Evolutionary conservation across 768 basidiomycete genomes (phyloP), one percentile per base, ranked within the genome.

Genomic region (Russula foetens): DNA sequence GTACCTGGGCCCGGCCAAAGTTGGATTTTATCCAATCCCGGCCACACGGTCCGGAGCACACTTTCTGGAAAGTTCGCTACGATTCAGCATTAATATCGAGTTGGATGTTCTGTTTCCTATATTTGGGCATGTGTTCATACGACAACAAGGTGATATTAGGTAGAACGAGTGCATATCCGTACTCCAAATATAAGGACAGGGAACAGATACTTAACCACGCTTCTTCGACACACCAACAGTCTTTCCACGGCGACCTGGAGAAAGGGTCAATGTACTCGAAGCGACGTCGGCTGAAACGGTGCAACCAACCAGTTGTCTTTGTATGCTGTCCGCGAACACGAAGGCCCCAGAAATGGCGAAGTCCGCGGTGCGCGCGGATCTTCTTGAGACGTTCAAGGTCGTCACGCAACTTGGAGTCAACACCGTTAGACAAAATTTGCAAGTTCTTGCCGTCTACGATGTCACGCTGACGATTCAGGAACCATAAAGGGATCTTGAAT

Each of bases 401-500:
- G 41, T 98, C 97, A 76, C 97, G 92, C 66, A 98, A 81, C 79
- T 98, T 98, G 62, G 93, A 95, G 81, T 98, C 97, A 51, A 99
- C 91, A 67, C 83, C 84, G 78, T 98, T 98, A 60, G 97, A 97
- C 57, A 99, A 79, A 58, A 97, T 88, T 77, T 99, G 97, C 52
- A 83, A 85, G 79, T 94, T 86, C 78, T 98, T 98, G 73, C 97
- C 97, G 67, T 98, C 97, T 64, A 92, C 84, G 56, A 97, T 93
- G 72, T 98, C 96, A 75, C 92, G 92, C 75, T 98, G 97, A 76
- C 97, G 92, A 84, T 98, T 99, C 75, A 98, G 76, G 84, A 99
- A 98, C 96, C 96, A 99, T 44, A 85, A 83, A 19, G 97, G 97
- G 74, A 99, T 97, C 82, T 99, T 99, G 87, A 96, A 99, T 75